Percentiles rank a stretch among this genome's conserved stretches.
These are phyloP conservation scores for Ceratocystis eucalypticola DNA, from an alignment of 2,329 filamentous ascomycete genomes.

Conservation along the genomic window DNA sequence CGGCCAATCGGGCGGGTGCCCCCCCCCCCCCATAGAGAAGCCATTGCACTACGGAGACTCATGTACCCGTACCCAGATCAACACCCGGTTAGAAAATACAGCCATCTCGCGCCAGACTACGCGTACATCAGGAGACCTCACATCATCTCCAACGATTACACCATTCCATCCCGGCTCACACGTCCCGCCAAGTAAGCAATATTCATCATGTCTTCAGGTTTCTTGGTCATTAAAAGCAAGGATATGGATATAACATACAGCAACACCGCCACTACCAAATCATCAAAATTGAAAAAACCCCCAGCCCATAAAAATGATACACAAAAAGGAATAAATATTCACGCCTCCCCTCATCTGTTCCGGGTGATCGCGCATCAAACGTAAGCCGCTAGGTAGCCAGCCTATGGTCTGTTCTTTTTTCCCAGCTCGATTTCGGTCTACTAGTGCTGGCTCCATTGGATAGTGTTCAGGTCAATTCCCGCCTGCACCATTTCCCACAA, in stretches of 20 bases:
- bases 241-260: neutral
- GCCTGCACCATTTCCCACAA: constrained; percentile 98
- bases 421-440: constrained; percentile 22
- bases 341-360: constrained; percentile 11
- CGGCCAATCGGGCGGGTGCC: too few species aligned
- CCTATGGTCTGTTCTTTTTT: neutral
- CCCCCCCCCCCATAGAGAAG: too few species aligned
- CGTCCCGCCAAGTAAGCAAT: too few species aligned
- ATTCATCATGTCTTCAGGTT: neutral
- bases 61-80: too few species aligned
- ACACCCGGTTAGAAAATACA: too few species aligned
- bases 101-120: too few species aligned
- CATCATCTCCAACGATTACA: too few species aligned
- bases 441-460: constrained; percentile 95
- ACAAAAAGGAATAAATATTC: constrained; percentile 7
- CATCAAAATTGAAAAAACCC: neutral
- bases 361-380: neutral
- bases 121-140: too few species aligned
- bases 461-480: constrained; percentile 86
- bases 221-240: neutral
- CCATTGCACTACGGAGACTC: too few species aligned
- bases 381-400: constrained; percentile 12
- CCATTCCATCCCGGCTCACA: too few species aligned
- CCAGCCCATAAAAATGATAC: neutral
- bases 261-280: neutral